phyloP scores from a whole-genome alignment of 2,329 filamentous ascomycete genomes.

The Aspergillus glaucus region DNA sequence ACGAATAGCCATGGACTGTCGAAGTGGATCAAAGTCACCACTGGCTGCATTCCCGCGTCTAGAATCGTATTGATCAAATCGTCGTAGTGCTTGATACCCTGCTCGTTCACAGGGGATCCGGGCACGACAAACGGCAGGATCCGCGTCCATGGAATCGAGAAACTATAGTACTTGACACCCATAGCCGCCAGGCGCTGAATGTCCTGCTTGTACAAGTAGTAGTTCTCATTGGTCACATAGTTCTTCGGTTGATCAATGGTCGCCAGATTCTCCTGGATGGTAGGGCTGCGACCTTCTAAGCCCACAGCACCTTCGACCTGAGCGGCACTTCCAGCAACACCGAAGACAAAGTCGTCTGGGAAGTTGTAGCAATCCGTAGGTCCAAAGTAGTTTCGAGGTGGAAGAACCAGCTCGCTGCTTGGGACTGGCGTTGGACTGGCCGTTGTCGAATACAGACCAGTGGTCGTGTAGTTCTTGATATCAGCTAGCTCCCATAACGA shows the following conservation, averaged over 20 bases:
- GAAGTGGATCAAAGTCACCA: slow-evolving; percentile 37
- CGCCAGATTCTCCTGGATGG: slow-evolving; percentile 34
- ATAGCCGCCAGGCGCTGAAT: slow-evolving; percentile 33
- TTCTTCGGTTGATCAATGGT: slow-evolving; percentile 31
- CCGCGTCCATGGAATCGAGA: slow-evolving; percentile 45
- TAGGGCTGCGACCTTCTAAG: slow-evolving; percentile 35
- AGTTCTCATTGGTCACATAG: slow-evolving; percentile 47
- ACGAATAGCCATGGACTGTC: slow-evolving; percentile 23
- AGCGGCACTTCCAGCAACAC: slow-evolving; percentile 37
- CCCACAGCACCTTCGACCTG: slow-evolving; percentile 42
- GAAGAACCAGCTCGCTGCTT: slow-evolving; percentile 49
- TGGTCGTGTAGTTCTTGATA: slow-evolving; percentile 27
- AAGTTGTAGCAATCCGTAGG: slow-evolving; percentile 31
- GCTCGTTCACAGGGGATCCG: slow-evolving; percentile 41
- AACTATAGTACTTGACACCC: slow-evolving; percentile 36
- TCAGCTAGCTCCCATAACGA: slow-evolving; percentile 26
- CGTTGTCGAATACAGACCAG: slow-evolving; percentile 45
- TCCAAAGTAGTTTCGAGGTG: slow-evolving; percentile 47
- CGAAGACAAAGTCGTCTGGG: slow-evolving; percentile 38
- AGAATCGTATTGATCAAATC: slow-evolving; percentile 42
- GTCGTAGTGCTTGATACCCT: slow-evolving; percentile 44
- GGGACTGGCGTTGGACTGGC: slow-evolving; percentile 51
- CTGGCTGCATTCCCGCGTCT: slow-evolving; percentile 38
- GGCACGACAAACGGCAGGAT: slow-evolving; percentile 44
- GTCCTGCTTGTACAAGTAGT: slow-evolving; percentile 47